A percentile compares a stretch with the other conserved stretches of the same genome.
These are phyloP conservation scores for Schoenoplectus tabernaemontani DNA, from an alignment of 202 grass and related monocot genomes.

Conservation along the genomic window DNA sequence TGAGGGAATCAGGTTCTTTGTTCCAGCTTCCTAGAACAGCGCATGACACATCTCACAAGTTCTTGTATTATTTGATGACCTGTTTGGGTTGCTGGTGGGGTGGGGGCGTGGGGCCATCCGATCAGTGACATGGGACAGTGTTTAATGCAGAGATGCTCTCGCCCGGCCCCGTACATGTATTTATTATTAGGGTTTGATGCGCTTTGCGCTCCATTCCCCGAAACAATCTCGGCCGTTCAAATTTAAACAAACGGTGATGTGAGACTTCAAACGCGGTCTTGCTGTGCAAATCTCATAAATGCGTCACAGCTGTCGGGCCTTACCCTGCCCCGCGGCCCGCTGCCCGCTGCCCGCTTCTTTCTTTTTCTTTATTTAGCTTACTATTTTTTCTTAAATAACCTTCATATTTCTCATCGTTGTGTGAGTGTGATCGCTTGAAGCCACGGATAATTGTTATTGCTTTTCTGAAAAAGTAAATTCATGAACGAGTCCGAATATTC, in stretches of 20 bases:
- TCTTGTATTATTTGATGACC: not conserved
- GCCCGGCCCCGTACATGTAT: not conserved
- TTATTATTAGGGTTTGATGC: slow-evolving; percentile 44
- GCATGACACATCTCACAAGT: not conserved
- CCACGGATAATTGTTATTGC: not conserved
- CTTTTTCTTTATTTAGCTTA: slow-evolving; percentile 20
- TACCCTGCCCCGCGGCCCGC: slow-evolving; percentile 32
- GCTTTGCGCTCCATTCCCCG: not conserved
- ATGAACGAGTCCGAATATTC: not conserved
- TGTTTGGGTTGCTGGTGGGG: not conserved
- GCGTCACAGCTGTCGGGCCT: slow-evolving; percentile 47
- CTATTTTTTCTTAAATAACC: not conserved
- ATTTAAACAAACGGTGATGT: slow-evolving; percentile 30
- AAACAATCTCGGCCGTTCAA: slow-evolving; percentile 9
- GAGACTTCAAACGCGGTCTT: not conserved
- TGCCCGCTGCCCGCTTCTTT: slow-evolving; percentile 37
- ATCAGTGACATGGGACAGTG: not conserved
- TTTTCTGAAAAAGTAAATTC: not conserved
- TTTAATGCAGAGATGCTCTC: not conserved
- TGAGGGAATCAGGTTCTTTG: not conserved
- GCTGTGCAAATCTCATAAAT: slow-evolving; percentile 14
- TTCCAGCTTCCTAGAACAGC: not conserved
- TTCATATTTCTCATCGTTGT: not conserved
- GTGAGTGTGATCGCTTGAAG: not conserved
- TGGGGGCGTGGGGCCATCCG: not conserved